Base-by-base conservation (phyloP, 352 stramenopile species). In the Phytophthora palmivora region DNA sequence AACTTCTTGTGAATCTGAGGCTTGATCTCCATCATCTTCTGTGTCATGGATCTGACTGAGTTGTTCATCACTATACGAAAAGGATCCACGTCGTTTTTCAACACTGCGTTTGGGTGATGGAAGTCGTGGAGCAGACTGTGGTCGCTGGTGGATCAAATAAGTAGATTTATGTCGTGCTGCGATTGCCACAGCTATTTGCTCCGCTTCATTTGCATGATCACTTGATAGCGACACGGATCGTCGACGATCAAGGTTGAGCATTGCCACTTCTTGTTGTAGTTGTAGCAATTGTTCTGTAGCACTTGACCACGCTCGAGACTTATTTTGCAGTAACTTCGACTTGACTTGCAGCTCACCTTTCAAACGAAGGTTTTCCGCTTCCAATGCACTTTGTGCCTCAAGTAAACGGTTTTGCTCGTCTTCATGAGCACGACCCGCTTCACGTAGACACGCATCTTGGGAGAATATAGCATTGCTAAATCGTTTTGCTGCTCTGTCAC, bases 281-380 rank as follows among this genome's bases (percentile, higher is more conserved):
- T 92, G 79, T 4, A 93, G 55, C 15, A 95, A 68, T 44, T 92
- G 81, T 22, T 91, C 78, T 0, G 83, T 95, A 6, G 87, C 87
- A 30, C 62, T 88, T 0, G 87, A 93, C 87, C 84, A 95, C 9
- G 84, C 87, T 37, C 82, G 84, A 2, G 84, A 92, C 47, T 95
- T 95, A 50, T 95, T 95, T 30, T 87, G 79, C 15, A 95, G 50
- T 16, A 95, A 59, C 58, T 92, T 89, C 8, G 82, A 91, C 62
- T 95, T 95, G 44, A 94, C 72, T 30, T 92, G 73, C 24, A 95
- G 51, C 37, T 95, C 87, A 10, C 78, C 81, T 63, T 89, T 89
- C 8, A 95, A 70, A 0, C 82, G 71, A 42, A 82, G 33, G 26
- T 94, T 95, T 37, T 95, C 87, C 0, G 79, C 84, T 58, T 92